Conservation (phyloP, 495 filamentous ascomycete species). For the Lentithecium fluviatile region DNA sequence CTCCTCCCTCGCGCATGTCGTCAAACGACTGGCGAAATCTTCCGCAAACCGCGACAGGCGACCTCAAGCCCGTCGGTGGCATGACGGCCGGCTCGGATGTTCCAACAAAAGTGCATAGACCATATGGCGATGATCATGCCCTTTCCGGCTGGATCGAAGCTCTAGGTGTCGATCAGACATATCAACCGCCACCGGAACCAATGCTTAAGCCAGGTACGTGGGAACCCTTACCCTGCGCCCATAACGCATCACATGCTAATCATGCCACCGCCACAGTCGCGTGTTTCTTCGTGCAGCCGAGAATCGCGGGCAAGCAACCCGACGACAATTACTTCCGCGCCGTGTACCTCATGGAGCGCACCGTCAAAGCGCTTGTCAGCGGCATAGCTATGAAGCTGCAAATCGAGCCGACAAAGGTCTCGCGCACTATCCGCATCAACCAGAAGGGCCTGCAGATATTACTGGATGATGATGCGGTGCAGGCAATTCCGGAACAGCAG, state of each 20-base stretch:
- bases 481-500: slow-evolving; percentile 84
- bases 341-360: slow-evolving; percentile 78
- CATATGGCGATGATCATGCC: slow-evolving; percentile 44
- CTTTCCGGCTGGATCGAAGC: slow-evolving; percentile 86
- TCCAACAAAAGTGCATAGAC: slow-evolving; percentile 52
- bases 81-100: slow-evolving; percentile 44
- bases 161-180: slow-evolving; percentile 79
- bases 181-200: slow-evolving; percentile 75
- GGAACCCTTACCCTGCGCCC: slow-evolving; percentile 20
- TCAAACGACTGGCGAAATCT: slow-evolving; percentile 57
- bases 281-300: slow-evolving; percentile 79
- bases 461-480: slow-evolving; percentile 86
- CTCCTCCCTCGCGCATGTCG: slow-evolving; percentile 37
- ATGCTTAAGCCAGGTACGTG: slow-evolving; percentile 63
- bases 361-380: slow-evolving; percentile 64
- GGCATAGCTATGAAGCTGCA: slow-evolving; percentile 74
- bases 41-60: slow-evolving; percentile 51
- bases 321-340: slow-evolving; percentile 74
- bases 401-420: slow-evolving; percentile 67
- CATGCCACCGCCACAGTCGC: slow-evolving; percentile 55
- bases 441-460: slow-evolving; percentile 74
- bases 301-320: slow-evolving; percentile 51
- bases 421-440: slow-evolving; percentile 68
- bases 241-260: slow-evolving; percentile 30
- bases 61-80: slow-evolving; percentile 45